A percentile compares a stretch with the other conserved stretches of the same genome.
phyloP scores from a whole-genome alignment of 2,329 filamentous ascomycete species.

The Fonsecaea pugnacius region DNA sequence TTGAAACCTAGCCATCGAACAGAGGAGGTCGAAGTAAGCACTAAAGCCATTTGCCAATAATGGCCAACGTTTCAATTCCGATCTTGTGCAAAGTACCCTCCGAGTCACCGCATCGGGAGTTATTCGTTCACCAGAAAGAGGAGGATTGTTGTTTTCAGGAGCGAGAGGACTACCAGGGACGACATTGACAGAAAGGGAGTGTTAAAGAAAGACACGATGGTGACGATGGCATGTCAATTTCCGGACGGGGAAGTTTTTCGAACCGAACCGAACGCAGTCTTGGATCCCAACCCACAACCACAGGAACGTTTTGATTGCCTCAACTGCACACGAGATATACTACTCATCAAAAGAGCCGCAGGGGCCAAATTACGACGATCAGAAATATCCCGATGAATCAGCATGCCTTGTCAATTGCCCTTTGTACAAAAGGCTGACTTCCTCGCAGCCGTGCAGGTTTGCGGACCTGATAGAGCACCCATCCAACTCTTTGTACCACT shows the following conservation, averaged over 20 bases:
- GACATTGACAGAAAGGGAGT: neutral
- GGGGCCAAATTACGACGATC: neutral
- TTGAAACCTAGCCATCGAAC: neutral
- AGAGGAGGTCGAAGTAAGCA: conserved; percentile 2
- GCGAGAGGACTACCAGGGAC: neutral
- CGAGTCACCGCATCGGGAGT: neutral
- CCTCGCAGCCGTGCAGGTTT: neutral
- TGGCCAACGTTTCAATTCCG: neutral
- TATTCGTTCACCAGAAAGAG: neutral
- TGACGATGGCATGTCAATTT: neutral
- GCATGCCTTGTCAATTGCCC: neutral
- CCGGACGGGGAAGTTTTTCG: neutral
- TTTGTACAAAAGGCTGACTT: neutral
- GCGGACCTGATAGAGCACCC: neutral
- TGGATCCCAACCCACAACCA: no score
- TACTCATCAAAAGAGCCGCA: conserved; percentile 7
- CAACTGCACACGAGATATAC: neutral
- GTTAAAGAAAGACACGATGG: neutral
- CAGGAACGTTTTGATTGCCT: no score
- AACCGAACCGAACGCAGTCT: neutral
- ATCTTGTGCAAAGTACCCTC: neutral
- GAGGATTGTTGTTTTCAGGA: neutral
- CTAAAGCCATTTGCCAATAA: neutral
- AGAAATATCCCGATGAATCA: neutral
- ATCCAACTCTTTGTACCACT: neutral